Evolutionary conservation across 140 eudicot species (phyloP), one percentile per base, ranked within the genome.

Genomic region (Flaveria floridana): DNA sequence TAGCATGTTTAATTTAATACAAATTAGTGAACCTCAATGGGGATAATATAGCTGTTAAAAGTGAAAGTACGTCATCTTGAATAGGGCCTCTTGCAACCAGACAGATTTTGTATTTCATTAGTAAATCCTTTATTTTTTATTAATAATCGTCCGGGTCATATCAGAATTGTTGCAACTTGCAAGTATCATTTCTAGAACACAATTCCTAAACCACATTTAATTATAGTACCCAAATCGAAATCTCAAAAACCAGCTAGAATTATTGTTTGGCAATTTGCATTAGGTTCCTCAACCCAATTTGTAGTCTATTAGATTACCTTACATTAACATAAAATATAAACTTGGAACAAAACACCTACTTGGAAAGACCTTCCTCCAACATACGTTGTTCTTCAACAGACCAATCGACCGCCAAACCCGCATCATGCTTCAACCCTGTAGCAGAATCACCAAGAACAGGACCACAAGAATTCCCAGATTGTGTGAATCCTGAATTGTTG

Each of bases 341-440:
- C 11, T 68, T 34, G 28, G 21, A 23, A 39, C 70, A 75, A 44
- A 65, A 44, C 1, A 88, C 92, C 75, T 81, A 88, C 97, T 72
- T 89, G 82, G 79, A 76, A 77, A 91, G 90, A 23, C 96, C 97
- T 85, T 91, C 97, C 64, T 91, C 93, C 82, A 91, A 71, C 73
- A 76, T 86, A 84, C 72, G 85, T 79, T 88, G 97, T 68, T 91
- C 97, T 67, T 88, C 96, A 50, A 76, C 80, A 41, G 96, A 82
- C 97, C 97, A 91, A 83, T 91, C 96, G 0, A 83, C 96, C 20
- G 86, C 89, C 53, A 86, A 73, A 15, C 93, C 96, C 18, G 89
- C 76, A 44, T 91, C 96, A 48, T 85, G 90, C 82, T 86, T 91
- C 66, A 91, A 79, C 75, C 92, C 96, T 0, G 86, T 79, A 53